Percentiles rank a stretch among this genome's conserved stretches.
Conservation (phyloP, 2,329 filamentous ascomycete species). For the Pseudopyricularia javanii region DNA sequence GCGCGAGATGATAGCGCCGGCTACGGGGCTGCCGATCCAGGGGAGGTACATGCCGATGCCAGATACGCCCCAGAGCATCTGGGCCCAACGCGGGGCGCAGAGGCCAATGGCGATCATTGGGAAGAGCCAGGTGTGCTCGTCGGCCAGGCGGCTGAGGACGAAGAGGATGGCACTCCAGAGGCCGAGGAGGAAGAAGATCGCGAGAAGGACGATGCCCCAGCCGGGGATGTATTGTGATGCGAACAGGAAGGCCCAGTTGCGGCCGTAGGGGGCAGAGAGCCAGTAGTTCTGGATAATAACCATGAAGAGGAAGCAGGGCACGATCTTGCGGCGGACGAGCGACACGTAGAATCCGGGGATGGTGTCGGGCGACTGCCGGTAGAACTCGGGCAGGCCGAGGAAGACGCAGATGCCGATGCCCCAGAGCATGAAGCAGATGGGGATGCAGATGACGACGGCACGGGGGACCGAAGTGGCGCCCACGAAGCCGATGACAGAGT, state of each 20-base stretch:
- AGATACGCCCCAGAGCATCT: not conserved
- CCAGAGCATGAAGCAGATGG: not conserved
- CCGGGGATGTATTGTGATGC: slow-evolving; percentile 12
- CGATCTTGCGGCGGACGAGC: slow-evolving; percentile 48
- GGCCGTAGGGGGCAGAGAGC: slow-evolving; percentile 51
- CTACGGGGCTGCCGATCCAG: not conserved
- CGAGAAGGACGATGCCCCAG: not conserved
- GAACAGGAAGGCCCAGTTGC: slow-evolving; percentile 56
- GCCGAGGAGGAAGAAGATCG: not conserved
- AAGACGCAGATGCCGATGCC: slow-evolving; percentile 17
- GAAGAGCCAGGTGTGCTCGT: not conserved
- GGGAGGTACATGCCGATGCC: not conserved
- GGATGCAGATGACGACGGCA: not conserved
- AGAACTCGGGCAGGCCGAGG: slow-evolving; percentile 23
- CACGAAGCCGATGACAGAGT: not conserved
- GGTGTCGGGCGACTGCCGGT: slow-evolving; percentile 42
- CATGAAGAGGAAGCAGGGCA: slow-evolving; percentile 54
- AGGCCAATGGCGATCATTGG: not conserved
- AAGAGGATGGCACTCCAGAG: not conserved
- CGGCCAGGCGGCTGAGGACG: not conserved
- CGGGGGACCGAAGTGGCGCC: not conserved
- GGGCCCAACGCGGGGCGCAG: not conserved
- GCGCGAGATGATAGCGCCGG: not conserved
- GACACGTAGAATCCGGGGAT: slow-evolving; percentile 55
- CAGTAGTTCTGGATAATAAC: slow-evolving; percentile 57